These are phyloP conservation scores for Wickerhamomyces mucosus DNA, from an alignment of 805 yeast genomes.

Conservation along the genomic window DNA sequence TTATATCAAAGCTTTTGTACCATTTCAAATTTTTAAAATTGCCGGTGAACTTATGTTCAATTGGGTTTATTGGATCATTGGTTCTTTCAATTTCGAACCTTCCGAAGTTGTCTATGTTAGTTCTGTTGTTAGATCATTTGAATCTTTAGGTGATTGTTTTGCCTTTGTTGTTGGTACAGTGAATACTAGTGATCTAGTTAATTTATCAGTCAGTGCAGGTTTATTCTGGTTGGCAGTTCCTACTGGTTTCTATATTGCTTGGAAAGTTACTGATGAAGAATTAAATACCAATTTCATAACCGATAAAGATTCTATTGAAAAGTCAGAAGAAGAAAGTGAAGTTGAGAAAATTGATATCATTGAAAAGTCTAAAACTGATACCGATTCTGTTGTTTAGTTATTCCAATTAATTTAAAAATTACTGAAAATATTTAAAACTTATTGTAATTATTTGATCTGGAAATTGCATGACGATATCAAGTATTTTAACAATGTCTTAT, in stretches of 20 bases:
- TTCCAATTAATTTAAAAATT: too few species aligned
- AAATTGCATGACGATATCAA: too few species aligned
- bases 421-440: too few species aligned
- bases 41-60: constrained; percentile 16
- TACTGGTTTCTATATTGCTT: constrained; percentile 5
- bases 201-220: constrained; percentile 18
- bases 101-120: constrained; percentile 14
- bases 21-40: constrained; percentile 17
- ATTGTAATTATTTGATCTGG: too few species aligned
- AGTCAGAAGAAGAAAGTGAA: too few species aligned
- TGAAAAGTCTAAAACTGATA: too few species aligned
- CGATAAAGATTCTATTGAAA: too few species aligned
- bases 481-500: too few species aligned
- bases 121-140: constrained; percentile 17
- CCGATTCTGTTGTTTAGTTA: too few species aligned
- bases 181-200: constrained; percentile 15
- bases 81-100: constrained; percentile 12
- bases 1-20: constrained; percentile 15
- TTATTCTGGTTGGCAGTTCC: constrained; percentile 13
- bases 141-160: constrained; percentile 16
- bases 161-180: constrained; percentile 17
- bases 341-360: too few species aligned
- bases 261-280: constrained; percentile 11
- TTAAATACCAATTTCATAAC: too few species aligned
- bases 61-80: constrained; percentile 20